Conservation (phyloP, 441 rosid species). For the Aleurites moluccanus region DNA sequence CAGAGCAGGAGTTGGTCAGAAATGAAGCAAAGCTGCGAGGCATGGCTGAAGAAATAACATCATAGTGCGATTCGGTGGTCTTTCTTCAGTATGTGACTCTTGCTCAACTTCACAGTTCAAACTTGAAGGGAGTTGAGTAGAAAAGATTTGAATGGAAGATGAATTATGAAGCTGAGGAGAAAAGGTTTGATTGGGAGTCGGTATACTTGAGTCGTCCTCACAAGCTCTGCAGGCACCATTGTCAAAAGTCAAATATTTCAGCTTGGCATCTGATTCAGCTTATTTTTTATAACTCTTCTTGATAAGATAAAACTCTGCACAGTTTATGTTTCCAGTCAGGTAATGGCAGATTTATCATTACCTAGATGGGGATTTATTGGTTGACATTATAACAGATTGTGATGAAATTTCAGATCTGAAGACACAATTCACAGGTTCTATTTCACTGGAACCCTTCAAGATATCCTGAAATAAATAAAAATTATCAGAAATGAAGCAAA, state of each 20-base stretch:
- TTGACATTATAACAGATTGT: conserved; percentile 41
- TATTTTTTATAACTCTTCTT: neutral
- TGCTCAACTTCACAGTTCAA: conserved; percentile 39
- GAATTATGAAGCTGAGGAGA: too few relatives aligned
- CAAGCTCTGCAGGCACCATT: conserved; percentile 39
- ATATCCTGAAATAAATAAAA: conserved; percentile 41
- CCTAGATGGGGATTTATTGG: conserved; percentile 40
- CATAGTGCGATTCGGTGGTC: conserved; percentile 23
- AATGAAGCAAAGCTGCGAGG: conserved; percentile 84
- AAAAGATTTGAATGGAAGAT: neutral
- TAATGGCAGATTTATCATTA: conserved; percentile 22
- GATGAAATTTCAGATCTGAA: conserved; percentile 45
- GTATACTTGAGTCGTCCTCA: conserved; percentile 30
- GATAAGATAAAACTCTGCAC: conserved; percentile 4
- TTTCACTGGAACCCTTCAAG: conserved; percentile 37
- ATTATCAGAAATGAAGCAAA: conserved; percentile 68
- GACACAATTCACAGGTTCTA: conserved; percentile 34
- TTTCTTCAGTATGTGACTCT: conserved; percentile 32
- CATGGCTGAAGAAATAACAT: conserved; percentile 34
- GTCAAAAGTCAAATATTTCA: conserved; percentile 18
- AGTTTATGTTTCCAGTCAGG: conserved; percentile 11
- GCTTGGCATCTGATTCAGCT: conserved; percentile 15
- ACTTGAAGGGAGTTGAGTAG: conserved; percentile 8
- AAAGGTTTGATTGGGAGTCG: too few relatives aligned
- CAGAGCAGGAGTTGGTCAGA: conserved; percentile 50